Conservation (phyloP, 2,329 filamentous ascomycete species). For the Hymenoscyphus infarciens region DNA sequence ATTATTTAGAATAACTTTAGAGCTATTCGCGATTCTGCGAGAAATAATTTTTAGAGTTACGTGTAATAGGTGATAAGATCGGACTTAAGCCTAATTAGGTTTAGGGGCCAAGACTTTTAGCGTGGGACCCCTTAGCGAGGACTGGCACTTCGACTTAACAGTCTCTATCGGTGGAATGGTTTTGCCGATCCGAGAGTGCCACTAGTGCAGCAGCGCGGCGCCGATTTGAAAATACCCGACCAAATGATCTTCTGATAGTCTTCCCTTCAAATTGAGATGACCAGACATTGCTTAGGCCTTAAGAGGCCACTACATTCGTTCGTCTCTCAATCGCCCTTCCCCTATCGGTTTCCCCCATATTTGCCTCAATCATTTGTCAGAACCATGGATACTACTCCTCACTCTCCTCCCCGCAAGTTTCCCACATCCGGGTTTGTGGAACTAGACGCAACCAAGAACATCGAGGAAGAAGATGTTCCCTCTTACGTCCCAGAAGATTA, state of each 20-base stretch:
- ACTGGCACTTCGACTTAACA: too few relatives aligned
- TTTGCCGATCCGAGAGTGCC: too few relatives aligned
- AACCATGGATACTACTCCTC: constrained; percentile 19
- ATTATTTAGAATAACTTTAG: too few relatives aligned
- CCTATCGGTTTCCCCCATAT: constrained; percentile 10
- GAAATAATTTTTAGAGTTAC: too few relatives aligned
- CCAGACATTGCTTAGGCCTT: background rate
- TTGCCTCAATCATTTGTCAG: constrained; percentile 19
- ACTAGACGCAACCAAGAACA: constrained; percentile 19
- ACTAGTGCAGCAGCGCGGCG: too few relatives aligned
- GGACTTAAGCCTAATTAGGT: too few relatives aligned
- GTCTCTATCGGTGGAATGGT: too few relatives aligned
- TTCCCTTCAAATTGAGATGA: background rate
- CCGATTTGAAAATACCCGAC: too few relatives aligned
- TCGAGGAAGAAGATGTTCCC: constrained; percentile 20
- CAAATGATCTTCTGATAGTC: background rate
- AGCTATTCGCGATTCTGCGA: too few relatives aligned
- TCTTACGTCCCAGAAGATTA: constrained; percentile 18
- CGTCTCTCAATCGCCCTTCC: background rate
- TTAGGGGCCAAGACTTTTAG: too few relatives aligned
- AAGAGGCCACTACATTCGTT: background rate
- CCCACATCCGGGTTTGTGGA: constrained; percentile 21
- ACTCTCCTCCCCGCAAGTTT: constrained; percentile 19
- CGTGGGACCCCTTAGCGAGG: too few relatives aligned
- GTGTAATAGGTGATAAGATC: too few relatives aligned